Conservation (phyloP, 768 basidiomycete genomes). For the Royoungia palumana region DNA sequence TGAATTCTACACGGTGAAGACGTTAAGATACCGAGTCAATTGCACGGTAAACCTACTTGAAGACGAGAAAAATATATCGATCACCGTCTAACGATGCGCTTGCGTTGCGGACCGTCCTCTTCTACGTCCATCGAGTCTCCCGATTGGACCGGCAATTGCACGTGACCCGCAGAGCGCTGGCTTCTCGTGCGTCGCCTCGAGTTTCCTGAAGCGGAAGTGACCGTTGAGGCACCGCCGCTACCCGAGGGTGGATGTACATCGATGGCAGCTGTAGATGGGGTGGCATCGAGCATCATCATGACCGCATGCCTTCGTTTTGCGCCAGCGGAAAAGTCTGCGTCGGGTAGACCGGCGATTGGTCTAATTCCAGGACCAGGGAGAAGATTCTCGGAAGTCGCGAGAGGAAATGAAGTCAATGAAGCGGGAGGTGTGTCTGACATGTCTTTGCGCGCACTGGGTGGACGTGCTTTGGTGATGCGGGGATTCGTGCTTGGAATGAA, state of each 20-base stretch:
- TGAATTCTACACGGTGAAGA: conserved; percentile 8
- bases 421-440: conserved; percentile 16
- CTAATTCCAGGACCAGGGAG: conserved; percentile 26
- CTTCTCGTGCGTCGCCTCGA: conserved; percentile 58
- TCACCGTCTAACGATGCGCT: conserved; percentile 65
- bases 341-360: conserved; percentile 31
- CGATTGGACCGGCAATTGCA: conserved; percentile 40
- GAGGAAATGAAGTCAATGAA: conserved; percentile 17
- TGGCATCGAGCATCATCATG: conserved; percentile 72
- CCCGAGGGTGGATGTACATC: conserved; percentile 37
- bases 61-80: too few species aligned
- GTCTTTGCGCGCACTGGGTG: conserved; percentile 28
- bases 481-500: conserved; percentile 10
- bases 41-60: not conserved
- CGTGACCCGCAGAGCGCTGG: conserved; percentile 34
- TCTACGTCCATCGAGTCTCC: conserved; percentile 70
- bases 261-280: conserved; percentile 38
- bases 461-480: conserved; percentile 32
- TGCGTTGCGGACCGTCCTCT: conserved; percentile 72
- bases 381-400: conserved; percentile 28
- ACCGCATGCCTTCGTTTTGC: conserved; percentile 74
- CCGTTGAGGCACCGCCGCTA: conserved; percentile 24
- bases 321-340: conserved; percentile 44
- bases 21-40: not conserved
- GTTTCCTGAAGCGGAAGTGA: conserved; percentile 26